Evolutionary conservation across 2,329 filamentous ascomycete genomes (phyloP).

Genomic region (Diaporthe citriasiana): DNA sequence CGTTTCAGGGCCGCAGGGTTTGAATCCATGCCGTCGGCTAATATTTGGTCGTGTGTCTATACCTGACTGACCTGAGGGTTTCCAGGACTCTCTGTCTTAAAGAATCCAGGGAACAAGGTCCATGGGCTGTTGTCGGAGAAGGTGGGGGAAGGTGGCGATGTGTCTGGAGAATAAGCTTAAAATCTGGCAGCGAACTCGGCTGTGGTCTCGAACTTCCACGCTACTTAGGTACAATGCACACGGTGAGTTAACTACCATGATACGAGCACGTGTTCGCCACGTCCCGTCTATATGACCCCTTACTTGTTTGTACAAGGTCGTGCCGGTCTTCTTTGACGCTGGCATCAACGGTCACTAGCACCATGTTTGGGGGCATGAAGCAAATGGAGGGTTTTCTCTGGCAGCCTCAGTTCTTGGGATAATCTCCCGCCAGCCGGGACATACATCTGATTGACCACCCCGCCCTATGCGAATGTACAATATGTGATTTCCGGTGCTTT

Average conservation of each 20-base stretch:
- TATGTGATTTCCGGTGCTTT: neutral
- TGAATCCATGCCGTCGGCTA: neutral
- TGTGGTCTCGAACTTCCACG: neutral
- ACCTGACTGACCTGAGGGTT: neutral
- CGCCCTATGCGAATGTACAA: slow-evolving; percentile 11
- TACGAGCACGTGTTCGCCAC: slow-evolving; percentile 5
- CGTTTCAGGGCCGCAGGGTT: neutral
- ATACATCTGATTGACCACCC: slow-evolving; percentile 3
- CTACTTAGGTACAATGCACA: neutral
- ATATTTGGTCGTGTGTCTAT: neutral
- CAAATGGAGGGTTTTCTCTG: neutral
- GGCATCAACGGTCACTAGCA: too few relatives aligned
- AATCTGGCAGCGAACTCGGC: slow-evolving; percentile 3
- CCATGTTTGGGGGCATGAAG: too few relatives aligned
- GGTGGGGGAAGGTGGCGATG: neutral
- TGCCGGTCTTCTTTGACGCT: neutral
- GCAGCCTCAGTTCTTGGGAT: neutral
- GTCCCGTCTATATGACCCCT: neutral
- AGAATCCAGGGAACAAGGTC: slow-evolving; percentile 21
- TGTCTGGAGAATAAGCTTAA: slow-evolving; percentile 34
- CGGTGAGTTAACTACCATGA: neutral
- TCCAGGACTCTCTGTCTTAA: neutral
- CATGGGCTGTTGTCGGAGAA: neutral
- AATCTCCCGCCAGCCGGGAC: neutral
- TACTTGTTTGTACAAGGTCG: too few relatives aligned